Conservation (phyloP, 2,329 filamentous ascomycete species). For the Neospermospora avenae region DNA sequence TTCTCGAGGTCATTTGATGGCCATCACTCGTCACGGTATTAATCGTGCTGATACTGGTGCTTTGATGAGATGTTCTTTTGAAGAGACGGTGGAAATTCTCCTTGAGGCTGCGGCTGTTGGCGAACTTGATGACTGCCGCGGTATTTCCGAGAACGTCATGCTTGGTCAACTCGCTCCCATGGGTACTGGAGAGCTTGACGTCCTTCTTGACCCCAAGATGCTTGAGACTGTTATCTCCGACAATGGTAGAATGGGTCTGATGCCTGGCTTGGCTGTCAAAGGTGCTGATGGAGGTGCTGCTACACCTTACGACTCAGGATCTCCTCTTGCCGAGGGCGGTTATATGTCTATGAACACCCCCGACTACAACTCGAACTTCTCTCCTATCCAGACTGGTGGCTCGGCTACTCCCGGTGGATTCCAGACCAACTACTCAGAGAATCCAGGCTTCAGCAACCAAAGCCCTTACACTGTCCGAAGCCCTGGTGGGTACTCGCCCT, state of each 20-base stretch:
- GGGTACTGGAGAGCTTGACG: constrained; percentile 94
- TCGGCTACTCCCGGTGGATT: constrained; percentile 70
- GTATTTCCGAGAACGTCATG: constrained; percentile 99
- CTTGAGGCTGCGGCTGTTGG: constrained; percentile 92
- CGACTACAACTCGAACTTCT: constrained; percentile 61
- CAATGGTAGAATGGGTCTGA: constrained; percentile 80
- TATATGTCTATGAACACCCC: constrained; percentile 57
- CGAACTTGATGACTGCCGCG: constrained; percentile 94
- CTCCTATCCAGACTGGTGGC: constrained; percentile 71
- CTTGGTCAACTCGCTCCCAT: constrained; percentile 95
- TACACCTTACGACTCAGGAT: constrained; percentile 90
- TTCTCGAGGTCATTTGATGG: constrained; percentile 87
- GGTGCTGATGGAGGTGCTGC: constrained; percentile 77
- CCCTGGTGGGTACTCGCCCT: constrained; percentile 68
- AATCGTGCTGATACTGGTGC: constrained; percentile 97
- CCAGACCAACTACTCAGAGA: constrained; percentile 59
- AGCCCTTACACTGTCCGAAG: constrained; percentile 34
- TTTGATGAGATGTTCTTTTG: constrained; percentile 98
- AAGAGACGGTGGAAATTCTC: constrained; percentile 97
- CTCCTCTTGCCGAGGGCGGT: constrained; percentile 71
- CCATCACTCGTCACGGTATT: constrained; percentile 96
- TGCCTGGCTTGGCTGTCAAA: constrained; percentile 75
- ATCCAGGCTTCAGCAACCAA: constrained; percentile 56
- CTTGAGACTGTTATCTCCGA: constrained; percentile 91
- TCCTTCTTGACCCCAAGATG: constrained; percentile 92